Base-by-base conservation (phyloP, 108 stramenopile species). In the Ochromonas danica region DNA sequence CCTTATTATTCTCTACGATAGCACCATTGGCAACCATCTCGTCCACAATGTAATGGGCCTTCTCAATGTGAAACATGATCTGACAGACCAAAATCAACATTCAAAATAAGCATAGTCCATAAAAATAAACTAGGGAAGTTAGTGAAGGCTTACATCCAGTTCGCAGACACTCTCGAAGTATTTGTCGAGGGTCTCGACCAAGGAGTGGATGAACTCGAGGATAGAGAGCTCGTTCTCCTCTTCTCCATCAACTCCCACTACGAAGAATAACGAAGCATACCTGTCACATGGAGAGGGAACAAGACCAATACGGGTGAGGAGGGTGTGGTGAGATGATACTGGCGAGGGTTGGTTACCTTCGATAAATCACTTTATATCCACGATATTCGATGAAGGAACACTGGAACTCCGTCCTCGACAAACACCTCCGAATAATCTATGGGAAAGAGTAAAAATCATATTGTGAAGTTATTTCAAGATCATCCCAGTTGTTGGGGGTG, bases 1-100 rank as follows among this genome's bases (percentile, higher is more conserved):
- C 85, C 80, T 94, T 94, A 80, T 93, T 94, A 6, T 93, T 94
- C 65, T 96, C 95, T 25, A 94, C 92, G 77, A 96, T 86, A 70
- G 89, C 89, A 0, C 95, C 95, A 87, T 96, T 94, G 90, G 91
- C 90, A 3, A 96, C 94, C 95, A 96, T 96, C 85, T 86, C 86
- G 39, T 87, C 86, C 3, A 87, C 42, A 63, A 87, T 86, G 77
- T 85, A 87, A 71, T 87, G 85, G 1, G 86, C 85, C 39, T 87
- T 87, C 65, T 87, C 86, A 43, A 87, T 80, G 60, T 87, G 85
- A 82, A 87, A 87, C 86, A 87, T 87, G 38, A 87, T 87, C 72
- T 75, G 25, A n/a, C n/a, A n/a, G n/a, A n/a, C n/a, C n/a, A n/a
- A n/a, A n/a, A n/a, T n/a, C n/a, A n/a, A n/a, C n/a, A n/a, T n/a